Conservation (phyloP, 148 eudicot genomes). For the Camellia japonica region DNA sequence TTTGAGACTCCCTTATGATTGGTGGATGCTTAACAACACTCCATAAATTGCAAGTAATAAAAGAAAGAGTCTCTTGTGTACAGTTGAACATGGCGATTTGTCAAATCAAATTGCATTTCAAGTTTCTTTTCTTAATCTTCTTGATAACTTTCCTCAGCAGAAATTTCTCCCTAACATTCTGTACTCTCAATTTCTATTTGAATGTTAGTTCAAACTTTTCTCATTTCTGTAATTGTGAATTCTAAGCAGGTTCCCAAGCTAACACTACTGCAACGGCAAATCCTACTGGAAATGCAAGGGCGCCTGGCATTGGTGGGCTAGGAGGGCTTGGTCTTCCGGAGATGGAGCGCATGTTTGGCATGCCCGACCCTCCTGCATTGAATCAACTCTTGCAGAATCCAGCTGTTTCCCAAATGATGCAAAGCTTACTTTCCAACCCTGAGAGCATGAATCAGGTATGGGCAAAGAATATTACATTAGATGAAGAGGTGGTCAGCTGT, state of each 20-base stretch:
- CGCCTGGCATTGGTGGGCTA: slow-evolving; percentile 59
- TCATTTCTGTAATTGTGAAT: slow-evolving; percentile 1
- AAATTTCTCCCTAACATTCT: neutral
- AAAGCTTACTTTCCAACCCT: slow-evolving; percentile 79
- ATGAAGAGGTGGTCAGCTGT: neutral
- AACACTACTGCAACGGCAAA: slow-evolving; percentile 57
- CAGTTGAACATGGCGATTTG: neutral
- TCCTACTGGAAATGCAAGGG: slow-evolving; percentile 59
- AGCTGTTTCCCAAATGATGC: slow-evolving; percentile 93
- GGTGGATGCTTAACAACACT: neutral
- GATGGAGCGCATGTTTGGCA: slow-evolving; percentile 50
- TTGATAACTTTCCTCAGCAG: neutral
- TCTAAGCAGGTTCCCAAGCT: slow-evolving; percentile 57
- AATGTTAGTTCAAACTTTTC: neutral
- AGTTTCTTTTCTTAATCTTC: neutral
- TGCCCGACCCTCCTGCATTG: slow-evolving; percentile 56
- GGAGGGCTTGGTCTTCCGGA: slow-evolving; percentile 72
- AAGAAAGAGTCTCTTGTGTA: neutral
- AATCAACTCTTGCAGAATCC: slow-evolving; percentile 83
- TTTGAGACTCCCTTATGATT: neutral
- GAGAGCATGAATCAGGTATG: slow-evolving; percentile 80
- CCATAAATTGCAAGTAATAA: neutral
- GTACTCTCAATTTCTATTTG: neutral
- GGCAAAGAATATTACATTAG: neutral
- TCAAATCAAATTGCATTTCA: neutral